A percentile compares a stretch with the other conserved stretches of the same genome.
Conservation (phyloP, 1,284 basidiomycete species). For the Puccinia polysora region DNA sequence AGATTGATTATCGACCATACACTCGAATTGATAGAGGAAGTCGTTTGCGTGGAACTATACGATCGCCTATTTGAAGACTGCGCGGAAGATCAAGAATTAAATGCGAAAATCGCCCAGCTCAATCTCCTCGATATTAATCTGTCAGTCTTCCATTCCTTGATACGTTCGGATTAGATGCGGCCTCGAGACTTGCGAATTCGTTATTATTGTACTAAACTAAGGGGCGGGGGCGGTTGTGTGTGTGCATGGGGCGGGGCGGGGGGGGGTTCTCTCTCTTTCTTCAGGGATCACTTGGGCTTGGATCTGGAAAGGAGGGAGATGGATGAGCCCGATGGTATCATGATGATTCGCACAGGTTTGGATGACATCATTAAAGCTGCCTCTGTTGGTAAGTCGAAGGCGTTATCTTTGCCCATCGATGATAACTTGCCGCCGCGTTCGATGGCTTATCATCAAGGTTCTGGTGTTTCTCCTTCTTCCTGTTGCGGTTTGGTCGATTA, state of each 20-base stretch:
- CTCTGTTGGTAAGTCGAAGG: constrained; percentile 16
- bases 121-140: constrained; percentile 32
- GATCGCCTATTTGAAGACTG: constrained; percentile 32
- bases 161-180: too few relatives aligned
- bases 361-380: constrained; percentile 26
- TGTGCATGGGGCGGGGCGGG: too few relatives aligned
- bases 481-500: neutral
- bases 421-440: neutral
- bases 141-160: too few relatives aligned
- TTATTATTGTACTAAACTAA: neutral
- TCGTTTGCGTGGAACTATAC: constrained; percentile 34
- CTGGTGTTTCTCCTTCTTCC: neutral
- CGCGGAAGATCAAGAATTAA: constrained; percentile 25
- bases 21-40: constrained; percentile 40
- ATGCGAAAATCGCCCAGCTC: constrained; percentile 25
- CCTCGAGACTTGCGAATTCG: too few relatives aligned
- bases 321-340: constrained; percentile 38
- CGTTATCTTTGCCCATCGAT: neutral
- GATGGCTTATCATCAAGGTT: neutral
- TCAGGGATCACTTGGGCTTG: constrained; percentile 39
- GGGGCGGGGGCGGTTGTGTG: too few relatives aligned
- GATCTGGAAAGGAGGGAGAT: constrained; percentile 43
- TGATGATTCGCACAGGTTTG: constrained; percentile 14
- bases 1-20: constrained; percentile 36
- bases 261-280: neutral